Percentiles rank a stretch among this genome's conserved stretches.
phyloP scores from a whole-genome alignment of 2,329 filamentous ascomycete genomes.

The Calycina marina region DNA sequence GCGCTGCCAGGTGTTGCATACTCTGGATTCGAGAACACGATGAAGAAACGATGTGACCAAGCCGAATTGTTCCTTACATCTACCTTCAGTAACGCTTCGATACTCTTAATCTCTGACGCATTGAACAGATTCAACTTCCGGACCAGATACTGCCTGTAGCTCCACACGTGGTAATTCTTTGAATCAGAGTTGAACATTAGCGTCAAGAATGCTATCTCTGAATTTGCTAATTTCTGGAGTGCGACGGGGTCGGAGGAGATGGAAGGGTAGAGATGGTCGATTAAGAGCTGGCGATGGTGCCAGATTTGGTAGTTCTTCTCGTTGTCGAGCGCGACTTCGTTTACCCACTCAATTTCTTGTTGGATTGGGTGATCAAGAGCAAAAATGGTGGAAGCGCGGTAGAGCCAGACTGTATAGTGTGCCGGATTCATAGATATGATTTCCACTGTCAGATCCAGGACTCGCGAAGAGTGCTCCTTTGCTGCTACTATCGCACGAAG shows the following conservation, averaged over 20 bases:
- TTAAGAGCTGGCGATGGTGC: conserved; percentile 55
- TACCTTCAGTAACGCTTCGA: conserved; percentile 56
- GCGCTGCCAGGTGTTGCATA: conserved; percentile 31
- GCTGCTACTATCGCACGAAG: conserved; percentile 83
- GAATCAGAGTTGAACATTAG: conserved; percentile 72
- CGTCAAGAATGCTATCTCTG: conserved; percentile 62
- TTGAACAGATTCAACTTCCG: conserved; percentile 50
- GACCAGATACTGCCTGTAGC: conserved; percentile 66
- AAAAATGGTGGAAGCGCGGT: conserved; percentile 68
- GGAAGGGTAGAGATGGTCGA: conserved; percentile 41
- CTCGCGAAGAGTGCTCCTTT: conserved; percentile 69
- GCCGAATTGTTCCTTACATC: conserved; percentile 95
- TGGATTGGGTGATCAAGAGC: conserved; percentile 30
- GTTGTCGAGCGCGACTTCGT: conserved; percentile 65
- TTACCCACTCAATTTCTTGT: conserved; percentile 69
- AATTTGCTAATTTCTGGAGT: conserved; percentile 40
- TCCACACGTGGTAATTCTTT: conserved; percentile 99
- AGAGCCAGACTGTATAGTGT: conserved; percentile 98
- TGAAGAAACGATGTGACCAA: conserved; percentile 92
- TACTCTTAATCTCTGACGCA: conserved; percentile 51
- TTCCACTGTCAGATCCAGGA: conserved; percentile 69
- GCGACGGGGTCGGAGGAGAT: conserved; percentile 43
- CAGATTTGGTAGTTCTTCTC: conserved; percentile 99
- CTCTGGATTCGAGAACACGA: conserved; percentile 59
- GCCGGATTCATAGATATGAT: conserved; percentile 89